A percentile compares a stretch with the other conserved stretches of the same genome.
Conservation (phyloP, 306 rosid species). For the Vigna radiata region DNA sequence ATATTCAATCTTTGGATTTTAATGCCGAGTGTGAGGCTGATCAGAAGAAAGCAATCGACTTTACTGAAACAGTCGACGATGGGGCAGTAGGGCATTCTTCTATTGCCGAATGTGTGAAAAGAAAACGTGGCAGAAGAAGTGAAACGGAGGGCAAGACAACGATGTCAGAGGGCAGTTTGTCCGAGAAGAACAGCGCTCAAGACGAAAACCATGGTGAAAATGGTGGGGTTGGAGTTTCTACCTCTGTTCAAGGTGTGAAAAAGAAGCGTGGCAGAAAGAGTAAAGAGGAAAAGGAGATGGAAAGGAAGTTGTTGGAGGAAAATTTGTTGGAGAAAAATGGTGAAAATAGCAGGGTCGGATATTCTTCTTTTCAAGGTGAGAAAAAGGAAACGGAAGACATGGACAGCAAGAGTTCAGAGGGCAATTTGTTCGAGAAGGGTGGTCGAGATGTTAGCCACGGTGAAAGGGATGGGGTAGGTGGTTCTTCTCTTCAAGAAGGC, state of each 20-base stretch:
- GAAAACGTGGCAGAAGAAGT: slow-evolving; percentile 33
- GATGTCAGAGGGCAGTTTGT: not conserved
- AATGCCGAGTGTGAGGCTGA: not conserved
- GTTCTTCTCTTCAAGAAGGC: too few species aligned
- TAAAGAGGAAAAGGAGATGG: not conserved
- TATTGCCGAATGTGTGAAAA: not conserved
- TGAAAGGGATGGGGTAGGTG: too few species aligned
- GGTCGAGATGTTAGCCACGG: not conserved
- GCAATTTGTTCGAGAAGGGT: not conserved
- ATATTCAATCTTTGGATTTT: not conserved
- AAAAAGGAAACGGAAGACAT: slow-evolving; percentile 12
- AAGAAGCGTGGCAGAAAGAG: slow-evolving; percentile 39
- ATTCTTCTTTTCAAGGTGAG: not conserved
- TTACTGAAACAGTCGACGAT: not conserved
- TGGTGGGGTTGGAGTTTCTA: not conserved
- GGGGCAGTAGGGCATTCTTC: not conserved
- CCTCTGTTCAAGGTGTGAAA: not conserved
- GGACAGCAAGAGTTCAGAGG: not conserved
- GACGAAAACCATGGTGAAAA: not conserved
- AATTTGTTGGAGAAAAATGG: not conserved
- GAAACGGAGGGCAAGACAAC: not conserved
- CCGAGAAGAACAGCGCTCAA: not conserved
- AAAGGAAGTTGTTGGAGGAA: not conserved
- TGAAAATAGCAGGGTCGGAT: not conserved
- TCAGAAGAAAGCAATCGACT: not conserved